Evolutionary conservation across 306 rosid genomes (phyloP).

Genomic region (Luffa acutangula): DNA sequence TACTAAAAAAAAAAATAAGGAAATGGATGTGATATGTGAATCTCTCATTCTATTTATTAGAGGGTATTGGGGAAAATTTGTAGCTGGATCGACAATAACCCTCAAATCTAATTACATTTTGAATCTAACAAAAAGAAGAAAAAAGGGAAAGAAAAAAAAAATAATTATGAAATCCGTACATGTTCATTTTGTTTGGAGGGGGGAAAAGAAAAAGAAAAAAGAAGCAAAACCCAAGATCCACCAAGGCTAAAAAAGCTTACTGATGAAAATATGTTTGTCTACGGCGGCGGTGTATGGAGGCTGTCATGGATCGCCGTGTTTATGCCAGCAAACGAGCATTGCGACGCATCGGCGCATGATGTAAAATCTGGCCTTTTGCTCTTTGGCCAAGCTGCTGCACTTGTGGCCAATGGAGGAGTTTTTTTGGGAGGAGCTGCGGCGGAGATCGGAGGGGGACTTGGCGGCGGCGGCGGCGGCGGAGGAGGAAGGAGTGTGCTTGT

Average conservation of each 20-base stretch:
- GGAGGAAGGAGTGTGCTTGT: constrained; percentile 23
- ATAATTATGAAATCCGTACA: not conserved
- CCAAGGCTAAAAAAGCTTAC: not conserved
- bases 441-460: constrained; percentile 15
- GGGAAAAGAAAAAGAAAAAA: not conserved
- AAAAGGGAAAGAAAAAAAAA: not conserved
- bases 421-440: constrained; percentile 59
- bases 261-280: not conserved
- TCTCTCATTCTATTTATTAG: not conserved
- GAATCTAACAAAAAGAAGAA: not conserved
- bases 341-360: constrained; percentile 92
- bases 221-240: not conserved
- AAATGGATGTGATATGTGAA: not conserved
- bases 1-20: not conserved
- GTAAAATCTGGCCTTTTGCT: constrained; percentile 88
- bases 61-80: not conserved
- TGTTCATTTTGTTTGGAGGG: too few species aligned
- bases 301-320: constrained; percentile 46
- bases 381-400: constrained; percentile 71
- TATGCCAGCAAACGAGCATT: constrained; percentile 97
- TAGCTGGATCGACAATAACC: not conserved
- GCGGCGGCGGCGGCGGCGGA: not conserved
- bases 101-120: constrained; percentile 4
- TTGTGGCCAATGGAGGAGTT: constrained; percentile 44
- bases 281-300: not conserved